Evolutionary conservation across 202 grass and related monocot species (phyloP), one percentile per base, ranked within the genome.

Genomic region (Elaeis oleifera): DNA sequence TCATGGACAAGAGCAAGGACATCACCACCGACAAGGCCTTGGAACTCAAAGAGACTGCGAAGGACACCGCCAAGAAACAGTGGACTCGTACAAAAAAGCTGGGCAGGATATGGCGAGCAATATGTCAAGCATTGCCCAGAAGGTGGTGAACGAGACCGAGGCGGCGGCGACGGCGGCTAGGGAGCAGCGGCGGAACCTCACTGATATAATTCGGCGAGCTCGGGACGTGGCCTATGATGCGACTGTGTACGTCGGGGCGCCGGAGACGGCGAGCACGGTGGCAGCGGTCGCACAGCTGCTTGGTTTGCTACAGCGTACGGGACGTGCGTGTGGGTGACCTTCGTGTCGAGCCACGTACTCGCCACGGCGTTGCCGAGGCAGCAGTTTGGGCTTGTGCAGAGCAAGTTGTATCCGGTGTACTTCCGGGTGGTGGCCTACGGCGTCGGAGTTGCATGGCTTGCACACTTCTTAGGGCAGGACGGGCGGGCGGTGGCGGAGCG

Each of bases 341-440:
- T 96, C 71, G 52, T 84, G 15, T 89, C 87, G 15, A 89, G 84
- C 79, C 59, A 89, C 67, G 81, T 96, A 6, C 79, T 96, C 4
- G 79, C 76, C 0, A 39, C 71, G 23, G 71, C 76, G 54, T 68
- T 96, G 65, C 81, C 87, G 0, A 7, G 79, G 74, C 92, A 86
- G 71, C 84, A 91, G 78, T 81, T 96, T 1, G 92, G 87, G 64
- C 25, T 85, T 67, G 57, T 90, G 63, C 91, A 90, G 78, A 96
- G 91, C 76, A 96, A 90, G 76, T 52, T 96, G 67, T 96, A 83
- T 64, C 92, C 87, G 1, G 74, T 89, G 11, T 96, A 91, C 83
- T 96, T 96, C 83, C 87, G 79, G 31, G 53, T 61, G 56, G 49
- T 91, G 59, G 81, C 87, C 0, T 89, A 85, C 59, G 71, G 76